Evolutionary conservation across 768 basidiomycete genomes (phyloP), one percentile per base, ranked within the genome.

Genomic region (Xerocomellus amylosporus): DNA sequence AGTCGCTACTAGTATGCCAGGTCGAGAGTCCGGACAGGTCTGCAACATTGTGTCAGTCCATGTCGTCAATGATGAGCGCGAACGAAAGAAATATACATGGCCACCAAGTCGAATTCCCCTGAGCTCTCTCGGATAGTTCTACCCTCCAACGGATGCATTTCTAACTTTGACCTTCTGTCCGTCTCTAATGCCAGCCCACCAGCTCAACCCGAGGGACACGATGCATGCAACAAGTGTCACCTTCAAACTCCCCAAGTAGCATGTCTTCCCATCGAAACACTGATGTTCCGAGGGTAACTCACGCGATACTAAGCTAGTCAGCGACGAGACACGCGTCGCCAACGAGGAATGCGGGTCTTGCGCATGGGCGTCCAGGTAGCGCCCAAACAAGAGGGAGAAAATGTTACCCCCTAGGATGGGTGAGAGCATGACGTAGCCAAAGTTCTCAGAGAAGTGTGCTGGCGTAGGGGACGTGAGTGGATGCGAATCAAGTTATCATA

Each of bases 391-490:
- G 48, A 95, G 60, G n/a, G 90, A 92, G 68, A 93, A 89, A 2
- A 93, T 43, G 71, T 94, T 95, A 0, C 87, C 87, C 4, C 87
- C 89, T 7, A 86, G n/a, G 50, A 92, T 72, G 1, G 93, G 90
- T 1, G 88, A 80, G 44, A 91, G 71, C 19, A 83, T 81, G 24
- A 88, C 75, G 64, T 81, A 90, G 9, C 92, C 92, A 88, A 87
- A 93, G 70, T 94, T 94, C 73, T 93, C 87, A 1, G 85, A 86
- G 60, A 90, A 88, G 65, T 88, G 87, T 13, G 76, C 85, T 86
- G 58, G 14, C 20, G 10, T 6, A 30, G 28, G 38, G 9, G 26
- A 34, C 2, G 53, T 39, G 26, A 46, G 34, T n/a, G 9, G 10
- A 28, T 22, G 39, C 3, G 8, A 5, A 28, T n/a, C 6, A 26